Conservation (phyloP, 179 eudicot genomes). For the Spinacia oleracea region DNA sequence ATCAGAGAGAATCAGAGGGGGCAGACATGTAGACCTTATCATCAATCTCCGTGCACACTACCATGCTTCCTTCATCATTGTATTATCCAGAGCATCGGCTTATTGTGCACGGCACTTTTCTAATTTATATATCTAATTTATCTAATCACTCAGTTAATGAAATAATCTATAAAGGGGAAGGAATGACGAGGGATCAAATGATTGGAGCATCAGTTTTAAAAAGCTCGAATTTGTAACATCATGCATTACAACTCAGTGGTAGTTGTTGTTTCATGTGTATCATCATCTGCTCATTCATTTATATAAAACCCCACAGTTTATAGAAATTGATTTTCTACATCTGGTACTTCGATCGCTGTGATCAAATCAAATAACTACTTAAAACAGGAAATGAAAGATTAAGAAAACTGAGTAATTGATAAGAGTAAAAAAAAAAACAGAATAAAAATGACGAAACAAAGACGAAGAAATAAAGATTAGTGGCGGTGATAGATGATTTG, state of each 20-base stretch:
- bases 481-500: background rate
- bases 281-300: conserved; percentile 32
- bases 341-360: too few species aligned
- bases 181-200: background rate
- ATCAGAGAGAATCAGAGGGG: conserved; percentile 51
- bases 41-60: conserved; percentile 58
- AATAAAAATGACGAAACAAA: background rate
- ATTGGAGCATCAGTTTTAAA: conserved; percentile 49
- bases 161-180: background rate
- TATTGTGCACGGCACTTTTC: conserved; percentile 48
- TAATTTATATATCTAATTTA: background rate
- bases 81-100: conserved; percentile 79
- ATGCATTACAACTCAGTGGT: conserved; percentile 16
- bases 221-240: conserved; percentile 46
- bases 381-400: too few species aligned
- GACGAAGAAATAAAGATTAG: background rate
- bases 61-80: conserved; percentile 66
- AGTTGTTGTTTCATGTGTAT: background rate
- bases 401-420: too few species aligned
- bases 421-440: background rate
- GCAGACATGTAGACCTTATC: conserved; percentile 60
- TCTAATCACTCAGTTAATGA: background rate
- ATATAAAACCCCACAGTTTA: too few species aligned
- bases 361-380: too few species aligned
- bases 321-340: background rate